Conservation (phyloP, 1,284 basidiomycete species). For the Cutaneotrichosporon daszewskae region DNA sequence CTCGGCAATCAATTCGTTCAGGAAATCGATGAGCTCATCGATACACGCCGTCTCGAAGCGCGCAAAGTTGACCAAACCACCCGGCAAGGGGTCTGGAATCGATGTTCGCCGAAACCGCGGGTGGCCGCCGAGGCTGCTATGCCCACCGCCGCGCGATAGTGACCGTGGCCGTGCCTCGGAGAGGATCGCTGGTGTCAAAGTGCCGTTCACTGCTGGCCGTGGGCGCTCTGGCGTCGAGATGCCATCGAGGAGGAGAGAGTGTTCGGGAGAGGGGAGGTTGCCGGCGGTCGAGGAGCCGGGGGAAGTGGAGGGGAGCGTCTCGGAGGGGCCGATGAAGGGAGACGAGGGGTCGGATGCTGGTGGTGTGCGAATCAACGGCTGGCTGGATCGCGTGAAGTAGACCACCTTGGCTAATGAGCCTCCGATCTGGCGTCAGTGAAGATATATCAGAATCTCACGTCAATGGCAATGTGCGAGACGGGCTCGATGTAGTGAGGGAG, state of each 20-base stretch:
- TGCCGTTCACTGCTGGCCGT: constrained; percentile 57
- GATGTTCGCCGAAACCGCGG: constrained; percentile 62
- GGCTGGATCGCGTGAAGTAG: constrained; percentile 87
- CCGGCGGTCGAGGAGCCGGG: constrained; percentile 12
- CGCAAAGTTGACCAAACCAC: constrained; percentile 95
- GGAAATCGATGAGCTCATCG: constrained; percentile 77
- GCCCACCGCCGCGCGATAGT: not conserved
- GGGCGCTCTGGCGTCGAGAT: constrained; percentile 37
- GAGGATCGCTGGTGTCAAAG: constrained; percentile 65
- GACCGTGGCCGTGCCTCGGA: constrained; percentile 37
- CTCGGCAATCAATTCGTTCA: constrained; percentile 77
- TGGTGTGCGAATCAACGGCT: constrained; percentile 33
- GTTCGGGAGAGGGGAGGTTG: constrained; percentile 27
- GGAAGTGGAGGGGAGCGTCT: constrained; percentile 30
- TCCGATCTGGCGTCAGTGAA: constrained; percentile 64
- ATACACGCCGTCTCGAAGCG: constrained; percentile 93
- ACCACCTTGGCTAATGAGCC: constrained; percentile 97
- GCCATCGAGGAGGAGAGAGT: constrained; percentile 14
- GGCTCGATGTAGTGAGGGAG: constrained; percentile 93
- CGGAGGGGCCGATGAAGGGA: constrained; percentile 35
- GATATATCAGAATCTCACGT: constrained; percentile 66
- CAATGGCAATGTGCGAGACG: constrained; percentile 91
- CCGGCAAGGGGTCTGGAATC: constrained; percentile 73
- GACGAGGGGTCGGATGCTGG: constrained; percentile 40
- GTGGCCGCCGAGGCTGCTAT: constrained; percentile 46